Base-by-base conservation (phyloP, 2,329 filamentous ascomycete species). In the Fusarium sambucinum region DNA sequence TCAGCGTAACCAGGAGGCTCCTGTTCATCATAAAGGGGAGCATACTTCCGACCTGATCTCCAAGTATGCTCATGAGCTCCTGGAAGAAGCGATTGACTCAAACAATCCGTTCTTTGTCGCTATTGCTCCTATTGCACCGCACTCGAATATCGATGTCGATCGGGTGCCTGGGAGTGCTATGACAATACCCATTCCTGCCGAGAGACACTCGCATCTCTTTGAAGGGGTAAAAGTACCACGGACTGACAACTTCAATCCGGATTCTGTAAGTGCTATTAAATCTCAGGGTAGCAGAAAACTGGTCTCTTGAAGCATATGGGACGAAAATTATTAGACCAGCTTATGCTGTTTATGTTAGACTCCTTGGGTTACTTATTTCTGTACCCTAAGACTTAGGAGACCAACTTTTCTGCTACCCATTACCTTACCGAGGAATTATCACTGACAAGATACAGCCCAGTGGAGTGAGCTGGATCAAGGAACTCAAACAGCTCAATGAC, bases 121-220 rank as follows among this genome's bases (percentile, higher is more conserved):
- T 0, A 81, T 91, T 11, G 87, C 90, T 0, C 91, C 90, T 0
- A 83, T 90, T 8, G 90, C 87, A 0, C 90, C 91, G 1, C 91
- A 93, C 70, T 84, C 84, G 23, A 87, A 89, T 62, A 79, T 85
- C 4, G 60, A 66, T 10, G 44, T 63, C 4, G 57, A 66, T 4
- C 32, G 51, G 5, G 63, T 25, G 1, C 27, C 23, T 14, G 64
- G 55, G 5, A 35, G 50, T 25, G 41, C 59, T 1, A 72, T 74
- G 55, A 72, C 71, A 1, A 64, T 60, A 38, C 88, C 89, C 0
- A 81, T 90, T 17, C 84, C 89, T 0, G 84, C 88, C 0, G 80
- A 87, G 41, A 81, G 89, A 42, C 90, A 93, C 65, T 80, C 83
- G 40, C 77, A 90, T 72, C 81, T 92, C 0, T 93, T 93, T 73